These are phyloP conservation scores for Cucurbitaria berberidis DNA, from an alignment of 2,329 filamentous ascomycete genomes.

Conservation along the genomic window DNA sequence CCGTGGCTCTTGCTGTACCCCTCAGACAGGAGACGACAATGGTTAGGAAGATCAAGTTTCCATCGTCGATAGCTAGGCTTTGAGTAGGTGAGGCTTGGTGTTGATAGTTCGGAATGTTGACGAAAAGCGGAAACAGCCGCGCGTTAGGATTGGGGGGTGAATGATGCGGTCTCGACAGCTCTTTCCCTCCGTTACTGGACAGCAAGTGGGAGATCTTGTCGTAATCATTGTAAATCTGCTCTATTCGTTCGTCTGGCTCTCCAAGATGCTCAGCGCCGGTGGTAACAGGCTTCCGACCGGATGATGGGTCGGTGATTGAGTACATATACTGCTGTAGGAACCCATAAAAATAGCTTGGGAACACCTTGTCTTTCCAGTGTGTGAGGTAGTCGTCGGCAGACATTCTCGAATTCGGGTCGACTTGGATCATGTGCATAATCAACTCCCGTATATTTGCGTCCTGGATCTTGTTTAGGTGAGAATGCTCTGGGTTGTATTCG, in stretches of 20 bases:
- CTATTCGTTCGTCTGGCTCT: slow-evolving; percentile 91
- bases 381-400: slow-evolving; percentile 92
- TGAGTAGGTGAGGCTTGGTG: slow-evolving; percentile 68
- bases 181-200: slow-evolving; percentile 68
- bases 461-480: slow-evolving; percentile 83
- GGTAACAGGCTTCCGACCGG: slow-evolving; percentile 74
- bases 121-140: slow-evolving; percentile 76
- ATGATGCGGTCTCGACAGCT: slow-evolving; percentile 41
- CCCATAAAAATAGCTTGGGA: slow-evolving; percentile 95
- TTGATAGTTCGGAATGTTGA: slow-evolving; percentile 86
- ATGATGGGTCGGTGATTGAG: slow-evolving; percentile 87
- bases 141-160: slow-evolving; percentile 51
- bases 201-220: slow-evolving; percentile 97
- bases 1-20: slow-evolving; percentile 87
- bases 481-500: slow-evolving; percentile 86
- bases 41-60: slow-evolving; percentile 89
- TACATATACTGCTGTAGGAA: slow-evolving; percentile 99
- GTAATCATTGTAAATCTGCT: slow-evolving; percentile 91
- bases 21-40: slow-evolving; percentile 86
- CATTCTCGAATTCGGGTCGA: slow-evolving; percentile 89
- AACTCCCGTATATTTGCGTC: slow-evolving; percentile 87
- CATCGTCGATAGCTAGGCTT: slow-evolving; percentile 76
- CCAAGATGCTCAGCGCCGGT: slow-evolving; percentile 74
- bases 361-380: slow-evolving; percentile 90
- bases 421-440: slow-evolving; percentile 93